phyloP scores from a whole-genome alignment of 1,284 basidiomycete species.

The Ustilago curta region DNA sequence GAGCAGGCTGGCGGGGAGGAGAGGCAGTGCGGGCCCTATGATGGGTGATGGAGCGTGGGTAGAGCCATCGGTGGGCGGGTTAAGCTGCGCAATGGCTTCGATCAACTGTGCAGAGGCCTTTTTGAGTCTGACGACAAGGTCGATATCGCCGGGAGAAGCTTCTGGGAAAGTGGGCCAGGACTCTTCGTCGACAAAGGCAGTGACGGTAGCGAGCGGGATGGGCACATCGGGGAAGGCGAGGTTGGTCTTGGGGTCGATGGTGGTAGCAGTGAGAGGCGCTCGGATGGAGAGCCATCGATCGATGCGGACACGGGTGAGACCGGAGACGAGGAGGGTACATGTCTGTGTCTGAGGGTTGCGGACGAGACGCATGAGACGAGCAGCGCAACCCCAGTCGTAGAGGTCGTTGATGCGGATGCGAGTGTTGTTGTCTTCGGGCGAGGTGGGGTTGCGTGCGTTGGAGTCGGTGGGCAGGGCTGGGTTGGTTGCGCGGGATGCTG shows the following conservation, averaged over 20 bases:
- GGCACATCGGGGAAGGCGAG: conserved; percentile 60
- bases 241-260: conserved; percentile 59
- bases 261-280: conserved; percentile 59
- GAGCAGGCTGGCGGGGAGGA: conserved; percentile 59
- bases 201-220: conserved; percentile 59
- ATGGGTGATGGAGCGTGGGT: conserved; percentile 38
- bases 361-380: conserved; percentile 63
- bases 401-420: conserved; percentile 57
- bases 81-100: conserved; percentile 52
- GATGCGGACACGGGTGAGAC: conserved; percentile 61
- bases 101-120: conserved; percentile 55
- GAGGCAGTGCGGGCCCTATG: conserved; percentile 54
- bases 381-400: conserved; percentile 64
- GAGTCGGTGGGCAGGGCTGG: conserved; percentile 37
- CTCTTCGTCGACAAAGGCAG: conserved; percentile 56
- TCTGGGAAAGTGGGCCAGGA: conserved; percentile 50
- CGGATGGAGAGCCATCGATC: conserved; percentile 63
- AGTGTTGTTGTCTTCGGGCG: conserved; percentile 39
- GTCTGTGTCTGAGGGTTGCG: conserved; percentile 64
- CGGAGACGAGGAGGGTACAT: conserved; percentile 64
- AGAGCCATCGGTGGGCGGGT: conserved; percentile 28
- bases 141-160: conserved; percentile 45
- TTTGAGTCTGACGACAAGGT: conserved; percentile 52
- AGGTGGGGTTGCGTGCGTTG: conserved; percentile 34
- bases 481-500: conserved; percentile 42